A percentile compares a stretch with the other conserved stretches of the same genome.
These are phyloP conservation scores for Taxillus chinensis DNA, from an alignment of 164 flowering plant genomes.

Conservation along the genomic window DNA sequence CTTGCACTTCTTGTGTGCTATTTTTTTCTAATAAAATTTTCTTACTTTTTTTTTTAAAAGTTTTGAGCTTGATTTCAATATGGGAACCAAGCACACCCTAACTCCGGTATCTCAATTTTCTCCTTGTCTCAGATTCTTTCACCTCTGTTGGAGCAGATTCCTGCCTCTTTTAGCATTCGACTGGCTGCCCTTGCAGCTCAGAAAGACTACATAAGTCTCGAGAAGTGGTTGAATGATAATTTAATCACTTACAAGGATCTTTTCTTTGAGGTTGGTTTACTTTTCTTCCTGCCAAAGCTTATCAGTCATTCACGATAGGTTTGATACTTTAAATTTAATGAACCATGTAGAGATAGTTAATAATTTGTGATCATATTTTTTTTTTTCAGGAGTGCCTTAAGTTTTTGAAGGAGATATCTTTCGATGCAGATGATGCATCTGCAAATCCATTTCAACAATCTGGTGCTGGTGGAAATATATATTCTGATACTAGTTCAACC, in stretches of 20 bases:
- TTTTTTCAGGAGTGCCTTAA: constrained; percentile 70
- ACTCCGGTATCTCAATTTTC: neutral
- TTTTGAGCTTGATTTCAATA: too few relatives aligned
- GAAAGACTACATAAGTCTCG: constrained; percentile 60
- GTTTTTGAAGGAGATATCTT: constrained; percentile 57
- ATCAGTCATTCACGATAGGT: too few relatives aligned
- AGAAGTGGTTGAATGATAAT: constrained; percentile 63
- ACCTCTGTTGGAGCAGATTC: constrained; percentile 57
- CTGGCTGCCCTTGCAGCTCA: constrained; percentile 65
- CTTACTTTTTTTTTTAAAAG: too few relatives aligned
- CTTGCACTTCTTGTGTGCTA: too few relatives aligned
- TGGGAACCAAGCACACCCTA: too few relatives aligned
- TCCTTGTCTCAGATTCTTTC: constrained; percentile 46
- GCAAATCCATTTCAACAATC: constrained; percentile 42
- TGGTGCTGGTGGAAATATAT: constrained; percentile 35
- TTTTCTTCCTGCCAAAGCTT: neutral
- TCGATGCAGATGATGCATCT: constrained; percentile 37
- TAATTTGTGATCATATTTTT: neutral
- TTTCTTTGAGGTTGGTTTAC: constrained; percentile 57
- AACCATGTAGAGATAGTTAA: neutral
- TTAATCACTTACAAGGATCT: constrained; percentile 40
- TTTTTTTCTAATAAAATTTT: too few relatives aligned
- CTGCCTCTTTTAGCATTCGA: constrained; percentile 47
- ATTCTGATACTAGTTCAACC: constrained; percentile 40
- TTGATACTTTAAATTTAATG: neutral